Conservation (phyloP, 2,329 filamentous ascomycete genomes). For the Apiospora phragmitis region DNA sequence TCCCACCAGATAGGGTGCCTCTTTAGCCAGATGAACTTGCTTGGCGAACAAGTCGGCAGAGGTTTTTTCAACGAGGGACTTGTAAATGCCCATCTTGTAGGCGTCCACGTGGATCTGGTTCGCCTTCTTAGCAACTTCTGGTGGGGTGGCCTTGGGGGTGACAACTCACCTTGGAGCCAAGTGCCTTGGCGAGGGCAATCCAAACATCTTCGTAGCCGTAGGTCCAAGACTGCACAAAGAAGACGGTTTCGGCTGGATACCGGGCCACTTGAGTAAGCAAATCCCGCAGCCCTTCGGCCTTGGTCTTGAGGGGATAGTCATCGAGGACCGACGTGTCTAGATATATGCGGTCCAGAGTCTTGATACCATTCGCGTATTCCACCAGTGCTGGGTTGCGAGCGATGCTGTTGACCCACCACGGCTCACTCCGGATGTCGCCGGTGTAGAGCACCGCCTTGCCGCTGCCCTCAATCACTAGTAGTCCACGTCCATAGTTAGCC, state of each 20-base stretch:
- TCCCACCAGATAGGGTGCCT: constrained; percentile 70
- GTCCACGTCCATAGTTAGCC: not conserved
- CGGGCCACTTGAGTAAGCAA: constrained; percentile 65
- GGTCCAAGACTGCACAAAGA: constrained; percentile 88
- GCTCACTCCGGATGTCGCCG: constrained; percentile 82
- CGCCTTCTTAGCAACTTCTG: constrained; percentile 14
- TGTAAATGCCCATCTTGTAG: constrained; percentile 77
- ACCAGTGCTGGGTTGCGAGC: constrained; percentile 70
- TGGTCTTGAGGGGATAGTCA: constrained; percentile 51
- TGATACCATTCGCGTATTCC: constrained; percentile 69
- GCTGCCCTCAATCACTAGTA: constrained; percentile 69
- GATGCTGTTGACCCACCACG: constrained; percentile 80
- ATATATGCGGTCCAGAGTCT: constrained; percentile 77
- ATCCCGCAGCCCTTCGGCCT: constrained; percentile 75
- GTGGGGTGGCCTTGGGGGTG: not conserved
- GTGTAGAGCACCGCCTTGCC: constrained; percentile 80
- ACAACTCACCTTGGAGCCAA: constrained; percentile 59
- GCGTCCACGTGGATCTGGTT: constrained; percentile 76
- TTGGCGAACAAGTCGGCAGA: constrained; percentile 31
- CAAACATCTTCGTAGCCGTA: constrained; percentile 94
- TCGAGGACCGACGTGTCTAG: constrained; percentile 79
- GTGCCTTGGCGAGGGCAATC: constrained; percentile 72
- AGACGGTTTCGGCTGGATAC: constrained; percentile 74
- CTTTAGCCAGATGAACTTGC: constrained; percentile 44
- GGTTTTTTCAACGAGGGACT: constrained; percentile 52